Conservation (phyloP, 75 land plant genomes). For the Ceratopteris richardii region DNA sequence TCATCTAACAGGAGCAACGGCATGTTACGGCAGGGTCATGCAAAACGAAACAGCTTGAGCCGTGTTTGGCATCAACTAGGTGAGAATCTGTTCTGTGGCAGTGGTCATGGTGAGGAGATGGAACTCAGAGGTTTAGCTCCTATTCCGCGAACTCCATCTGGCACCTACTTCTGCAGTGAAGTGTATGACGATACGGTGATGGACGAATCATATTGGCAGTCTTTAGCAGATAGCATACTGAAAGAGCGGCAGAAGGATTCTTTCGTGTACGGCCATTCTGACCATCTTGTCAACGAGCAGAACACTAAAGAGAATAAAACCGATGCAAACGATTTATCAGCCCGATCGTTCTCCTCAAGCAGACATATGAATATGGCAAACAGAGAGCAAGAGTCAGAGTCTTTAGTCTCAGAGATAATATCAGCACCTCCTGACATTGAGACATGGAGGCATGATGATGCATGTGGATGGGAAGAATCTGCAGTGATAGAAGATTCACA, state of each 20-base stretch:
- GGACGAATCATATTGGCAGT: not conserved
- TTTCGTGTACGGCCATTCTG: too few species aligned
- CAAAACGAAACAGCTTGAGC: not conserved
- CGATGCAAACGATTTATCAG: too few species aligned
- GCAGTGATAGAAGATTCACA: too few species aligned
- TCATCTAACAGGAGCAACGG: not conserved
- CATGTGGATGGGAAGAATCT: too few species aligned
- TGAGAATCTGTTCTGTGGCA: not conserved
- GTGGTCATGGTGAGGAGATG: not conserved
- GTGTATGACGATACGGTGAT: not conserved
- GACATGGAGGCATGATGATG: too few species aligned
- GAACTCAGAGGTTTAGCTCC: not conserved
- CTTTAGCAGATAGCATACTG: not conserved
- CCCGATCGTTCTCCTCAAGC: too few species aligned
- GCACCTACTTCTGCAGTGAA: not conserved
- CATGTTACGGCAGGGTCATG: not conserved
- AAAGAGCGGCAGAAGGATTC: not conserved
- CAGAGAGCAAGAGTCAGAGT: too few species aligned
- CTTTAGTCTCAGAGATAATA: too few species aligned
- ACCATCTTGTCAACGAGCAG: too few species aligned
- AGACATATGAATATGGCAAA: too few species aligned
- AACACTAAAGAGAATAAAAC: too few species aligned
- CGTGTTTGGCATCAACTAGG: slow-evolving; percentile 1
- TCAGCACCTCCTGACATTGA: too few species aligned
- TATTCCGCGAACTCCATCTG: not conserved